Conservation (phyloP, 768 basidiomycete genomes). For the Boletus coccyginus region DNA sequence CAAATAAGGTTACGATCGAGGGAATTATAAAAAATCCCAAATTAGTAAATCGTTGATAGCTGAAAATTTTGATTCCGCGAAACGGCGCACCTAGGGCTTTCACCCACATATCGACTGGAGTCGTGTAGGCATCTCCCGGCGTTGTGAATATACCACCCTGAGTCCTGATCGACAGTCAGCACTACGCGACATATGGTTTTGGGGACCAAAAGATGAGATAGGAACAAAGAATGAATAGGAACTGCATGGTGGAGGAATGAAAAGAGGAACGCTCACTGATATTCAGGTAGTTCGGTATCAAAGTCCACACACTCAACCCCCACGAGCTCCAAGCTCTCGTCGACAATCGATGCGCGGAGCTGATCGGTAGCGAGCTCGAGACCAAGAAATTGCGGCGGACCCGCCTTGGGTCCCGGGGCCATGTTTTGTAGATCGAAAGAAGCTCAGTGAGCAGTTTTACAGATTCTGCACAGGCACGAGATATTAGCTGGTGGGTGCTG, state of each 20-base stretch:
- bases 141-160: slow-evolving; percentile 86
- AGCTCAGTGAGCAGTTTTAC: not conserved
- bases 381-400: slow-evolving; percentile 70
- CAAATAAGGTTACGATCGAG: slow-evolving; percentile 32
- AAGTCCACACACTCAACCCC: slow-evolving; percentile 84
- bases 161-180: slow-evolving; percentile 49
- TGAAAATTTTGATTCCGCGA: slow-evolving; percentile 63
- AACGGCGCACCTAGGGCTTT: slow-evolving; percentile 64
- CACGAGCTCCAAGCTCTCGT: slow-evolving; percentile 77
- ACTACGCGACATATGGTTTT: slow-evolving; percentile 11
- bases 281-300: slow-evolving; percentile 74
- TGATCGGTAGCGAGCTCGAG: slow-evolving; percentile 85
- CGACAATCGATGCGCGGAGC: slow-evolving; percentile 78
- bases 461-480: slow-evolving; percentile 5
- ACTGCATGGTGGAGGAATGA: not conserved
- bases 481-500: slow-evolving; percentile 21
- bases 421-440: slow-evolving; percentile 18
- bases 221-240: not conserved
- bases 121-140: slow-evolving; percentile 82
- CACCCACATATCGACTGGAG: slow-evolving; percentile 90
- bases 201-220: not conserved
- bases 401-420: slow-evolving; percentile 38
- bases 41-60: slow-evolving; percentile 36
- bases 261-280: slow-evolving; percentile 56
- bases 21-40: slow-evolving; percentile 30